Evolutionary conservation across 495 filamentous ascomycete species (phyloP), one percentile per base, ranked within the genome.

Genomic region (Annulohypoxylon stygium): DNA sequence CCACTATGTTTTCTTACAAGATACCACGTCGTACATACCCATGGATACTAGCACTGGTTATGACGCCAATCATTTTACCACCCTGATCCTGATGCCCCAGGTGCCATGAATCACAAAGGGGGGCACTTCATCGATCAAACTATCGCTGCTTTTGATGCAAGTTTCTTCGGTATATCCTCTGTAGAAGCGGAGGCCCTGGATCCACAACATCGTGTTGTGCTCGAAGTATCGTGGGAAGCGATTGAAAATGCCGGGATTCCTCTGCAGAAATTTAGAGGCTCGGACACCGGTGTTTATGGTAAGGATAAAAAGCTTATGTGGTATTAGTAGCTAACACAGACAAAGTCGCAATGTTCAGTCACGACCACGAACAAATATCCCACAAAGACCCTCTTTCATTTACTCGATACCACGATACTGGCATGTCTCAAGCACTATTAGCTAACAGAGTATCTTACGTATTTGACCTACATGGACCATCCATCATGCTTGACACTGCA

Each of bases 401-500:
- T 23, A 30, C 18, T 12, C 20, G 48, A 26, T 53, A 26, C 11
- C 23, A 53, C 10, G 26, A 53, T 53, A 26, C 48, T 14, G 23
- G 23, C 4, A 53, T 53, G 14, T 20, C 23, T 14, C 8, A 14
- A 3, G 1, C 18, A 9, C 2, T 53, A 11, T 20, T 53, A 14
- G 23, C 18, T 11, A 26, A 53, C 9, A 0, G 23, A 53, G 48
- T 53, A 25, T 53, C 48, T 3, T 53, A 26, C 4, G 23, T 14
- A 53, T 53, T 50, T 50, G 18, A 50, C 18, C 8, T 50, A 50
- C 47, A 50, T 9, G 47, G 47, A 9, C 47, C 47, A 25, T 50
- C 47, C 10, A 50, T 50, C 47, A 50, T 50, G 47, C 47, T 50
- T 25, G 47, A 50, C 18, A 50, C 47, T 50, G 47, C 16, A 23